phyloP scores from a whole-genome alignment of 73 alveolate species.

The Tetrahymena malaccensis region DNA sequence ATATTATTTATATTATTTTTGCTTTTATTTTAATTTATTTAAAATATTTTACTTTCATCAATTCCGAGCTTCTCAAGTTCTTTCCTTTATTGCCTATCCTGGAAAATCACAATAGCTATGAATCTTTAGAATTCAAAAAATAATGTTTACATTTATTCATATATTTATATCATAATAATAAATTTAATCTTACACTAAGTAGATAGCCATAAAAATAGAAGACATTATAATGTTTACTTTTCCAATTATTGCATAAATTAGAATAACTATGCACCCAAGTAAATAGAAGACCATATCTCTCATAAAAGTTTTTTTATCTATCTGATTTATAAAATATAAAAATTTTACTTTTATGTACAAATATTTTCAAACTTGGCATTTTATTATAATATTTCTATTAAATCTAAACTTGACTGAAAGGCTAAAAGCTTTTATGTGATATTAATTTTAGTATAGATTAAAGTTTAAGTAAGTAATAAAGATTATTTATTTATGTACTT shows the following conservation, averaged over 20 bases:
- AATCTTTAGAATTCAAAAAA: too few species aligned
- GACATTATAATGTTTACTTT: background rate
- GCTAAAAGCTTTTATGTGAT: too few species aligned
- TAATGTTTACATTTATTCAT: too few species aligned
- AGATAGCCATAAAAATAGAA: background rate
- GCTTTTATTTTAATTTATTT: too few species aligned
- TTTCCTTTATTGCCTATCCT: background rate
- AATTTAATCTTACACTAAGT: background rate
- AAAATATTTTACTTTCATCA: background rate
- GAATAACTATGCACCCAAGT: slow-evolving; percentile 24
- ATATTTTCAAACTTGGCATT: too few species aligned
- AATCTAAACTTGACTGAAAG: background rate
- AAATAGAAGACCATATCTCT: slow-evolving; percentile 67
- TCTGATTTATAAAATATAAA: background rate
- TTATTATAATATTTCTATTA: too few species aligned
- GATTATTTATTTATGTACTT: slow-evolving; percentile 4
- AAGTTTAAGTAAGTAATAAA: background rate
- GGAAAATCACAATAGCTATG: background rate
- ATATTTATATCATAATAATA: too few species aligned
- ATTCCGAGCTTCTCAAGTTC: background rate
- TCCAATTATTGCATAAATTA: slow-evolving; percentile 45
- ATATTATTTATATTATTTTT: too few species aligned
- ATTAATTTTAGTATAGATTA: background rate
- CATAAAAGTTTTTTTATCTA: slow-evolving; percentile 39
- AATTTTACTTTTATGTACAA: too few species aligned